phyloP scores from a whole-genome alignment of 306 rosid species.

The Neltuma alba region DNA sequence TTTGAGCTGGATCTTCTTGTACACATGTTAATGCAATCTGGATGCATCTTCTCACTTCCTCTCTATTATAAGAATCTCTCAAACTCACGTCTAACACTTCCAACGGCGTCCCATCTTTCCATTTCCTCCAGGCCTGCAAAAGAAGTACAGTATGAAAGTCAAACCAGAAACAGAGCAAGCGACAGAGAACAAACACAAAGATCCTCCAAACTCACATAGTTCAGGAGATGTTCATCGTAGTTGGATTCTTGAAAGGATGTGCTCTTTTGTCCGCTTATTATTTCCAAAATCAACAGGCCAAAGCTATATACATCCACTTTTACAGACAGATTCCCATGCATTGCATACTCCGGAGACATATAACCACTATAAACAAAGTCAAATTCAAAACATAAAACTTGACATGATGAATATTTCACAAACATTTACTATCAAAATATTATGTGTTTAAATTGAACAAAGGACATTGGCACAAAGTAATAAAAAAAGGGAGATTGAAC shows the following conservation, averaged over 20 bases:
- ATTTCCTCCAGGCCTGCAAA: conserved; percentile 57
- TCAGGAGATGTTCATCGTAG: conserved; percentile 33
- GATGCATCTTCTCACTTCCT: conserved; percentile 60
- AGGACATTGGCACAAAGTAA: not conserved
- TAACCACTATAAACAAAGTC: conserved; percentile 37
- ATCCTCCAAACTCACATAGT: conserved; percentile 38
- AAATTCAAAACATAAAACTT: not conserved
- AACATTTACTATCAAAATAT: not conserved
- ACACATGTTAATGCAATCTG: conserved; percentile 58
- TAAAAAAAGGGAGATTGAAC: not conserved
- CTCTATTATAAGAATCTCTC: conserved; percentile 32
- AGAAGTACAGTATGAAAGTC: not conserved
- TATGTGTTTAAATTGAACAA: not conserved
- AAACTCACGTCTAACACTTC: conserved; percentile 47
- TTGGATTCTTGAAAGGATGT: conserved; percentile 34
- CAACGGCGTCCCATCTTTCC: conserved; percentile 38
- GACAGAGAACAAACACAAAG: not conserved
- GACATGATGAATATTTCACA: not conserved
- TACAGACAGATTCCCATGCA: conserved; percentile 35
- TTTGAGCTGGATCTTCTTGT: conserved; percentile 48
- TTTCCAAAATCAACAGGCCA: conserved; percentile 49
- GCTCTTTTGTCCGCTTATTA: conserved; percentile 44
- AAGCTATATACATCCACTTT: conserved; percentile 48
- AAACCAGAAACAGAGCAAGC: not conserved
- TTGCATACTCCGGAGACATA: conserved; percentile 51